Evolutionary conservation across 2,329 filamentous ascomycete species (phyloP).

Genomic region (Colletotrichum spinosum): DNA sequence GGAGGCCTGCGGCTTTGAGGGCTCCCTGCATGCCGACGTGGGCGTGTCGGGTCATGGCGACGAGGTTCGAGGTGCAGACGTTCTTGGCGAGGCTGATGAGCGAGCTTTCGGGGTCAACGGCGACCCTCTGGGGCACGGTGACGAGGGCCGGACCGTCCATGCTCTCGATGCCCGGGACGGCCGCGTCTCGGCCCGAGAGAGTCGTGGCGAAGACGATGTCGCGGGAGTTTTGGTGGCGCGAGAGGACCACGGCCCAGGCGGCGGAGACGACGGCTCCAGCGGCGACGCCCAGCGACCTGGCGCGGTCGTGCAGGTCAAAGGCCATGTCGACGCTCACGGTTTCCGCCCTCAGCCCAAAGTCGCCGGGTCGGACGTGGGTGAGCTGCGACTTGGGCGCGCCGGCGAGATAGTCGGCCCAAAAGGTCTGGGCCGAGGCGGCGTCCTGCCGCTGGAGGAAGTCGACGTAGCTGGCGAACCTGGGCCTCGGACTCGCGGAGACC

Average conservation of each 20-base stretch:
- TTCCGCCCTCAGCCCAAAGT: background rate
- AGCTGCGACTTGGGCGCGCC: background rate
- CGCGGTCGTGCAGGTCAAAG: slow-evolving; percentile 12
- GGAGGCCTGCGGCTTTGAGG: slow-evolving; percentile 9
- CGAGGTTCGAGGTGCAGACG: slow-evolving; percentile 35
- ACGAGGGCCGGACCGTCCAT: slow-evolving; percentile 59
- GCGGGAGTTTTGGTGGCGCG: slow-evolving; percentile 40
- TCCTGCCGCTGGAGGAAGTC: background rate
- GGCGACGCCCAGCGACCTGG: background rate
- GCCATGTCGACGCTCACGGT: background rate
- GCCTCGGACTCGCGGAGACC: background rate
- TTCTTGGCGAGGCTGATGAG: slow-evolving; percentile 41
- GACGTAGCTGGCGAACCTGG: slow-evolving; percentile 31
- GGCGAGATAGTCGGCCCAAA: slow-evolving; percentile 7
- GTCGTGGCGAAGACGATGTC: slow-evolving; percentile 56
- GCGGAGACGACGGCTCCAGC: slow-evolving; percentile 30
- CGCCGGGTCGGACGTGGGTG: background rate
- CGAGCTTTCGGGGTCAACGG: slow-evolving; percentile 30
- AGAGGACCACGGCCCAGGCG: slow-evolving; percentile 39
- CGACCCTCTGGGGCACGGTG: slow-evolving; percentile 40
- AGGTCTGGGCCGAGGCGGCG: background rate
- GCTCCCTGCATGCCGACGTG: slow-evolving; percentile 41
- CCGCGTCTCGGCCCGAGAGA: slow-evolving; percentile 55
- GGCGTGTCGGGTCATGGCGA: slow-evolving; percentile 40
- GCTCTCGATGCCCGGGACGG: slow-evolving; percentile 56